Base-by-base conservation (phyloP, 1,284 basidiomycete genomes). In the Salmacisia buchloeana region DNA sequence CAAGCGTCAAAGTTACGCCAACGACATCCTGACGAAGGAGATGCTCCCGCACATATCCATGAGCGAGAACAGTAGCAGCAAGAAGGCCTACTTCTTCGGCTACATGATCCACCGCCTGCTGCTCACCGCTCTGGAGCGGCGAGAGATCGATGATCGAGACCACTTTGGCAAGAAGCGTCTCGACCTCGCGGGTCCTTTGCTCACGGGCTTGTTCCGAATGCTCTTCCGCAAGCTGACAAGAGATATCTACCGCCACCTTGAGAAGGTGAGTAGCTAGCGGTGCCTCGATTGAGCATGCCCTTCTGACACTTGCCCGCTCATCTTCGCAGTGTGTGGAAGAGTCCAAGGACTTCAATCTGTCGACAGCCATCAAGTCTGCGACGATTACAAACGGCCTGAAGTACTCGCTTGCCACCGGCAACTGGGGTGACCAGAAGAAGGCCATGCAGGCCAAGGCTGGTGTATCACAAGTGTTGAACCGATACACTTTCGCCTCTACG, bases 1-100 rank as follows among this genome's bases (percentile, higher is more conserved):
- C 72, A 88, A 91, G 68, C 92, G 96, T 81, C 89, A 97, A 69
- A 88, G 92, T 58, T 97, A 97, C 75, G 96, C 96, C 0, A 91
- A 96, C 80, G 96, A 98, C 81, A 97, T 98, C 75, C 80, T 99
- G 60, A 94, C 97, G 81, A 98, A 97, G 82, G 94, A 98, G 82
- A 94, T 98, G 90, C 81, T 99, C 54, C 96, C 96, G 0, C 96
- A 98, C 79, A 89, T 99, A 31, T 94, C 94, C 2, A 94, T 94
- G 85, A 86, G 88, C 1, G 93, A 96, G 80, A 94, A 94, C 9
- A 94, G 92, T 36, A 92, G 96, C 82, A 94, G 91, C 41, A 96
- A 96, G 83, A 99, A 99, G 81, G 96, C 96, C 2, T 98, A 94
- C 82, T 99, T 98, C 85, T 93, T 98, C 69, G 96, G 96, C n/a